These are phyloP conservation scores for Starmerella bombi DNA, from an alignment of 805 yeast species.

Conservation along the genomic window DNA sequence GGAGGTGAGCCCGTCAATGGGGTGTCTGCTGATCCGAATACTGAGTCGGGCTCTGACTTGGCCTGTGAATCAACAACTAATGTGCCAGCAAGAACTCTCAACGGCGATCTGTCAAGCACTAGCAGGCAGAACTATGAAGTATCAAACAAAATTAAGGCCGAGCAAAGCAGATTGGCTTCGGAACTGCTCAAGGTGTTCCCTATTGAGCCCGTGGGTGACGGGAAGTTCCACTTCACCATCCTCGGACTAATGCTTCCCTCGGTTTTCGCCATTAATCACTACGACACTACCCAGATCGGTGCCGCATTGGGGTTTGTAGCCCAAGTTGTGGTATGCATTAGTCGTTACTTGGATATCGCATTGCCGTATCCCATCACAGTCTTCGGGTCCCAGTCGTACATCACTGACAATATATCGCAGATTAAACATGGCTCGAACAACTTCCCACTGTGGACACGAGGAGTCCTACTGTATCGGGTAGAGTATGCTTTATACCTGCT, in stretches of 20 bases:
- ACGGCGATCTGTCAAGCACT: not conserved
- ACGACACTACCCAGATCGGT: slow-evolving; percentile 32
- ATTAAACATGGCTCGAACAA: slow-evolving; percentile 28
- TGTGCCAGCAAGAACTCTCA: not conserved
- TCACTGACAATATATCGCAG: slow-evolving; percentile 36
- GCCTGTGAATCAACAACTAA: no score
- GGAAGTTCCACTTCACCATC: slow-evolving; percentile 26
- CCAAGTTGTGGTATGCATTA: slow-evolving; percentile 31
- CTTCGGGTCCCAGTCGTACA: slow-evolving; percentile 37
- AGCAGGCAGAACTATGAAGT: not conserved
- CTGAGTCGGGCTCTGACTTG: no score
- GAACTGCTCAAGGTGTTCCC: slow-evolving; percentile 25
- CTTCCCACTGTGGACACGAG: slow-evolving; percentile 41
- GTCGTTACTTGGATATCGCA: slow-evolving; percentile 34
- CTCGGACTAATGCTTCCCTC: slow-evolving; percentile 28
- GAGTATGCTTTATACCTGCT: slow-evolving; percentile 39
- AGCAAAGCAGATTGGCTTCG: slow-evolving; percentile 24
- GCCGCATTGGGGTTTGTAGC: slow-evolving; percentile 39
- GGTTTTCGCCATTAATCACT: slow-evolving; percentile 21
- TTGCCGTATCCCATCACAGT: slow-evolving; percentile 39
- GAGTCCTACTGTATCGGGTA: slow-evolving; percentile 33
- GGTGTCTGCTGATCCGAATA: no score
- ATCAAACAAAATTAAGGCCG: slow-evolving; percentile 3
- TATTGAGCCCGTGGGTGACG: slow-evolving; percentile 21
- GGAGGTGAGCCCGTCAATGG: no score